Conservation (phyloP, 768 basidiomycete genomes). For the Amanita inopinata region DNA sequence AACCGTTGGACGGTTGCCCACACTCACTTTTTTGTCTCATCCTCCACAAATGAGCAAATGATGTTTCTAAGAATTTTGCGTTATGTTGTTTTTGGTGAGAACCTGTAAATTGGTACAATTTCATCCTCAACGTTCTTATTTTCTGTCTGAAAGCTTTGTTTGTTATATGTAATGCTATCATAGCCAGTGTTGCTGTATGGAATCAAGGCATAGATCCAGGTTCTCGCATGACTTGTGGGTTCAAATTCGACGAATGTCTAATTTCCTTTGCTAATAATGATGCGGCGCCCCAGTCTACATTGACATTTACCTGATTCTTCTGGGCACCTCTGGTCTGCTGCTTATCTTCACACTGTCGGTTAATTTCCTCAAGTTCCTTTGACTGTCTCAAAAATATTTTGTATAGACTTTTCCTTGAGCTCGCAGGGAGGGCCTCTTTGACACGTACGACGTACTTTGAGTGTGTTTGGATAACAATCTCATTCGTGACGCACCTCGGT, state of each 20-base stretch:
- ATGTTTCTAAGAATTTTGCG: conserved; percentile 47
- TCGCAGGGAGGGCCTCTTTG: conserved; percentile 39
- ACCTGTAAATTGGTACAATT: background rate
- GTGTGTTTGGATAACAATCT: conserved; percentile 46
- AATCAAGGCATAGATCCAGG: conserved; percentile 37
- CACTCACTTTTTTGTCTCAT: conserved; percentile 19
- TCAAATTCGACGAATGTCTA: background rate
- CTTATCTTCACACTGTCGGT: conserved; percentile 53
- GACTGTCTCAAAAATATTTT: conserved; percentile 7
- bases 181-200: conserved; percentile 61
- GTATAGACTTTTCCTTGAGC: conserved; percentile 46
- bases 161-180: conserved; percentile 54
- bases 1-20: conserved; percentile 27
- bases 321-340: conserved; percentile 49
- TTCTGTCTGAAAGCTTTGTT: conserved; percentile 35
- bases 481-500: conserved; percentile 56
- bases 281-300: conserved; percentile 27
- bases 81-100: conserved; percentile 53
- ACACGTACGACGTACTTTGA: conserved; percentile 68
- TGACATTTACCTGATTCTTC: conserved; percentile 50
- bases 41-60: conserved; percentile 20
- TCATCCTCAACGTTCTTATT: conserved; percentile 6
- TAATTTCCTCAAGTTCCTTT: background rate
- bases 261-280: background rate
- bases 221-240: conserved; percentile 6